phyloP scores from a whole-genome alignment of 73 alveolate genomes.

The Paramecium biaurelia region DNA sequence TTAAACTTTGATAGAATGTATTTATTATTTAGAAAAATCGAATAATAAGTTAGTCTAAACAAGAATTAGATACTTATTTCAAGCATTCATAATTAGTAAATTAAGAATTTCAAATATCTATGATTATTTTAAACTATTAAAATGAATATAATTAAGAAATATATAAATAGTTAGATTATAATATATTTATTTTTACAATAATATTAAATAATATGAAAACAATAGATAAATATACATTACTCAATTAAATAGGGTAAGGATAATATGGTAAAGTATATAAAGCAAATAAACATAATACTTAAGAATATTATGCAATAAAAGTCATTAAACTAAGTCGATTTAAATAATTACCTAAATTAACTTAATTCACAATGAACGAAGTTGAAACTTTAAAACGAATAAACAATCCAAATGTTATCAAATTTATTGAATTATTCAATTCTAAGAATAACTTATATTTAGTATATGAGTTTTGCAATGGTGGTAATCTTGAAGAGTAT shows the following conservation, averaged over 20 bases:
- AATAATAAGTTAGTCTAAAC: neutral
- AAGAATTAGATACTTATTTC: neutral
- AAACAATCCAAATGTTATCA: constrained; percentile 53
- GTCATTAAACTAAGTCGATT: constrained; percentile 53
- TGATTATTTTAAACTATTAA: neutral
- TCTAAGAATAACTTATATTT: constrained; percentile 55
- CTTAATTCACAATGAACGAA: constrained; percentile 62
- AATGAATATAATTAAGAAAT: no score
- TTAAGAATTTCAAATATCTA: constrained; percentile 22
- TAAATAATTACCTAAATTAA: constrained; percentile 57
- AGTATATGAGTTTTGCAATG: constrained; percentile 62
- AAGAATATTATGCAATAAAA: constrained; percentile 47
- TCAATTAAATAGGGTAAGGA: constrained; percentile 53
- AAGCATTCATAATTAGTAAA: neutral
- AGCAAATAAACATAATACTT: constrained; percentile 15
- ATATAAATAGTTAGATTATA: neutral
- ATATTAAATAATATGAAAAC: constrained; percentile 25
- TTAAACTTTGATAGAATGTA: neutral
- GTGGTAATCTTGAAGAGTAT: constrained; percentile 62
- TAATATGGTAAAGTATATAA: constrained; percentile 60
- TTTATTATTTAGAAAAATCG: neutral
- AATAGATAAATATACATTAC: constrained; percentile 51
- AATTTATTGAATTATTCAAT: constrained; percentile 50
- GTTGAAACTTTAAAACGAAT: constrained; percentile 50
- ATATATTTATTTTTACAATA: neutral